phyloP scores from a whole-genome alignment of 2,329 filamentous ascomycete genomes.

The Gyromitra esculenta region DNA sequence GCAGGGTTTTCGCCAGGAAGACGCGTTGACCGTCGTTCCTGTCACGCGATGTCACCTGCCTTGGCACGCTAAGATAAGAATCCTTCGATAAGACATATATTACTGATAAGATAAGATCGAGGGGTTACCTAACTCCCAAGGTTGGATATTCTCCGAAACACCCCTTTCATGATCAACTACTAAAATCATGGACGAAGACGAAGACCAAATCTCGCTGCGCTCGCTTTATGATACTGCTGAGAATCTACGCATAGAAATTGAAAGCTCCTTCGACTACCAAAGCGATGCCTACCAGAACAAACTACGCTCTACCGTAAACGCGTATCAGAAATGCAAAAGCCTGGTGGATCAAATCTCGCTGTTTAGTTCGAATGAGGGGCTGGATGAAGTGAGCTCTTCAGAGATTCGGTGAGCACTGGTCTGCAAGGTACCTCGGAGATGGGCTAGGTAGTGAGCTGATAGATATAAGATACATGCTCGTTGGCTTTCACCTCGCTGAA shows the following conservation, averaged over 20 bases:
- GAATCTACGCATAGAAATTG: constrained; percentile 67
- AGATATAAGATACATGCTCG: constrained; percentile 73
- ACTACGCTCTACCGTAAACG: constrained; percentile 72
- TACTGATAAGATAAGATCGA: constrained; percentile 40
- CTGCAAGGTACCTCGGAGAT: neutral
- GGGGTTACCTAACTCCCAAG: constrained; percentile 1
- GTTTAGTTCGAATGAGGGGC: constrained; percentile 88
- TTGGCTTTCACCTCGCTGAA: constrained; percentile 82
- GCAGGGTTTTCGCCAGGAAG: neutral
- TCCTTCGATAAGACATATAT: constrained; percentile 19
- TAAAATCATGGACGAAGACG: constrained; percentile 28
- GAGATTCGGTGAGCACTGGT: constrained; percentile 72
- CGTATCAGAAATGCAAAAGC: constrained; percentile 77
- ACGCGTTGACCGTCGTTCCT: constrained; percentile 3
- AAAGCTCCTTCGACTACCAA: constrained; percentile 72
- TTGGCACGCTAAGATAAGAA: constrained; percentile 21
- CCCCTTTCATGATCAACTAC: neutral
- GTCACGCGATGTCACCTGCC: constrained; percentile 1
- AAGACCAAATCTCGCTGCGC: constrained; percentile 60
- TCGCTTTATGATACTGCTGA: constrained; percentile 68
- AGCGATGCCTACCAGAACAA: constrained; percentile 73
- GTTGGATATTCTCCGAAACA: neutral
- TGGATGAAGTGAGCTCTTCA: constrained; percentile 86
- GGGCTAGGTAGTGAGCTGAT: constrained; percentile 54
- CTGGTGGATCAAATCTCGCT: constrained; percentile 77